Conservation (phyloP, 768 basidiomycete genomes). For the Gelatoporia subvermispora region DNA sequence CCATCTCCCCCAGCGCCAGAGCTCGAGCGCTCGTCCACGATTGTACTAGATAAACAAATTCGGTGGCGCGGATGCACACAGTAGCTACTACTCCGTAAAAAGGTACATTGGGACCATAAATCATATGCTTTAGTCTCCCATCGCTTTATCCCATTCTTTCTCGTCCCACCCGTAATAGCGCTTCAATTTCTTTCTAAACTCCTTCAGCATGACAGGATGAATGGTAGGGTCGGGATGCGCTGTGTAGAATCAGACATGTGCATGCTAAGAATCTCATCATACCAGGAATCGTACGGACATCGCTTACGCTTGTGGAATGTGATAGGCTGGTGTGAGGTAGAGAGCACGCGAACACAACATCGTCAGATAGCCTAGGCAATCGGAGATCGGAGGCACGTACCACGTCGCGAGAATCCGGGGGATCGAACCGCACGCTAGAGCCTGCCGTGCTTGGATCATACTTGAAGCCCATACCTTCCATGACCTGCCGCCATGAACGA, state of each 20-base stretch:
- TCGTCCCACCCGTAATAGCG: conserved; percentile 63
- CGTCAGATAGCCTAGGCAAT: neutral
- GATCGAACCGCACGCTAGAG: conserved; percentile 79
- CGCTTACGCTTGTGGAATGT: conserved; percentile 69
- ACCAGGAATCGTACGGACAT: conserved; percentile 1
- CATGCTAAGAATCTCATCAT: neutral
- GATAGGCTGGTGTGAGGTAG: conserved; percentile 45
- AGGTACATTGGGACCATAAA: too few species aligned
- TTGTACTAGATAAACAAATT: too few species aligned
- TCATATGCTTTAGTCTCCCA: too few species aligned
- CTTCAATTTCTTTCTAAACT: conserved; percentile 55
- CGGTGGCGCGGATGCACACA: too few species aligned
- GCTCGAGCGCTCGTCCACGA: too few species aligned
- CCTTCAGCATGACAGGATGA: conserved; percentile 41
- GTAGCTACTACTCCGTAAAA: too few species aligned
- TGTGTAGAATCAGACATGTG: conserved; percentile 20
- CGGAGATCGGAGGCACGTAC: conserved; percentile 26
- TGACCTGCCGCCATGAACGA: conserved; percentile 42
- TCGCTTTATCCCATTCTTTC: conserved; percentile 32
- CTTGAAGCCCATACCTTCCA: conserved; percentile 74
- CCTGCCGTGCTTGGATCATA: conserved; percentile 75
- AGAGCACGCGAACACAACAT: neutral
- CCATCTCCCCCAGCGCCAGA: too few species aligned
- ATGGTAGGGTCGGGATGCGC: conserved; percentile 75
- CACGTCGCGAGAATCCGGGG: conserved; percentile 48